Conservation (phyloP, 2,329 filamentous ascomycete species). For the Stagonosporopsis tanaceti region DNA sequence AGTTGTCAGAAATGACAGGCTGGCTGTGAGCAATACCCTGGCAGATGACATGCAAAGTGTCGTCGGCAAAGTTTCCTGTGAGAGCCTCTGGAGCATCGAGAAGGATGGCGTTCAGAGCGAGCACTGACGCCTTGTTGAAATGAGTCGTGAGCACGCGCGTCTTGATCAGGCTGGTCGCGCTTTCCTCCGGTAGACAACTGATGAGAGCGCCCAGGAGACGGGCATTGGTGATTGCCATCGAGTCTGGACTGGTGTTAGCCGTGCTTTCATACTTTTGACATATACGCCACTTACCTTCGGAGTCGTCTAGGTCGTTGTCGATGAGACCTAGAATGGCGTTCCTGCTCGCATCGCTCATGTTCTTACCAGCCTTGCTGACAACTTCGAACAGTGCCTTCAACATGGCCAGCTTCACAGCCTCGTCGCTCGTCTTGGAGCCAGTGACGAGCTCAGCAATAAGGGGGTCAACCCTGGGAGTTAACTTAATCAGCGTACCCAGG, state of each 20-base stretch:
- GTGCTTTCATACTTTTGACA: neutral
- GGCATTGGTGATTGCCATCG: constrained; percentile 88
- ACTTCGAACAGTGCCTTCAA: constrained; percentile 96
- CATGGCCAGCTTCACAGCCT: constrained; percentile 93
- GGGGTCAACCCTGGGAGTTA: constrained; percentile 94
- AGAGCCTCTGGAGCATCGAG: constrained; percentile 79
- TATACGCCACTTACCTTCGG: constrained; percentile 63
- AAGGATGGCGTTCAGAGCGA: constrained; percentile 88
- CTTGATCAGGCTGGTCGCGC: constrained; percentile 68
- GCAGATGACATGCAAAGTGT: constrained; percentile 78
- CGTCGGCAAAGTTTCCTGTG: constrained; percentile 72
- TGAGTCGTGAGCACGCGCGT: constrained; percentile 79
- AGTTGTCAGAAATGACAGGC: constrained; percentile 85
- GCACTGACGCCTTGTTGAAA: constrained; percentile 78
- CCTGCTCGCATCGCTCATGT: constrained; percentile 92
- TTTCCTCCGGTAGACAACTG: constrained; percentile 80
- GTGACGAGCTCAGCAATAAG: constrained; percentile 91
- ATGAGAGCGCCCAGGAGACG: constrained; percentile 89
- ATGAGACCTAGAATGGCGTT: constrained; percentile 87
- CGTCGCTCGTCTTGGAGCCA: constrained; percentile 89
- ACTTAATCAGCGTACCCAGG: constrained; percentile 90
- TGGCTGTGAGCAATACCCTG: constrained; percentile 78
- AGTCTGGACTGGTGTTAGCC: constrained; percentile 47
- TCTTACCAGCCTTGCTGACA: constrained; percentile 89
- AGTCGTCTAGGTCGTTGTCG: constrained; percentile 80